A percentile compares a stretch with the other conserved stretches of the same genome.
phyloP scores from a whole-genome alignment of 305 asterid genomes.

The Fraxinus platypoda region DNA sequence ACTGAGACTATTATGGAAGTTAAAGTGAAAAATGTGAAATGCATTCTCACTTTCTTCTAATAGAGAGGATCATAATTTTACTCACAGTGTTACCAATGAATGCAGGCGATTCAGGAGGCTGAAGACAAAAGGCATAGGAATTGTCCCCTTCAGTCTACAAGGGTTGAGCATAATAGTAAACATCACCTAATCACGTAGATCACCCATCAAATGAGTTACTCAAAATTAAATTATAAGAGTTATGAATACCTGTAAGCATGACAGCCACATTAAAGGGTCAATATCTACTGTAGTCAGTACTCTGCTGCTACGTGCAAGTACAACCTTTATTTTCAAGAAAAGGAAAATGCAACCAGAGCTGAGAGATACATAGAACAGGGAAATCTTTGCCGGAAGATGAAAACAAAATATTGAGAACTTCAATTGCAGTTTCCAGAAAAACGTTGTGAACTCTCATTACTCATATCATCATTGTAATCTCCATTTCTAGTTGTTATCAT shows the following conservation, averaged over 20 bases:
- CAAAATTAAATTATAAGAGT: neutral
- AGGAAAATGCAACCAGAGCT: conserved; percentile 6
- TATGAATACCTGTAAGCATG: conserved; percentile 59
- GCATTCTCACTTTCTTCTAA: neutral
- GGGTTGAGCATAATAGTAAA: conserved; percentile 16
- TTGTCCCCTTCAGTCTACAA: conserved; percentile 70
- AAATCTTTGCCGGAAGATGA: neutral
- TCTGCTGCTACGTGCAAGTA: conserved; percentile 94
- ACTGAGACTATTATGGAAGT: neutral
- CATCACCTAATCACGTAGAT: neutral
- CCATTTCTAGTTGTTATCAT: neutral
- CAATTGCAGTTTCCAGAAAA: neutral
- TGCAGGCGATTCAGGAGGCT: conserved; percentile 92
- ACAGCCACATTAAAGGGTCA: conserved; percentile 76
- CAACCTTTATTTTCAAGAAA: conserved; percentile 57
- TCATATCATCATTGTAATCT: neutral
- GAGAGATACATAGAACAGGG: neutral
- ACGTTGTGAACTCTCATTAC: neutral
- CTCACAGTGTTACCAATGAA: conserved; percentile 96
- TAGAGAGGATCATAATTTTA: conserved; percentile 18
- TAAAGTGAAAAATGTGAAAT: neutral
- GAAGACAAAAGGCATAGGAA: conserved; percentile 88
- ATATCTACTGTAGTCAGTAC: conserved; percentile 60
- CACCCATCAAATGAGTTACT: conserved; percentile 2
- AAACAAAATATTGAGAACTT: neutral